Evolutionary conservation across 805 yeast species (phyloP).

Genomic region (Hanseniaspora vineae): DNA sequence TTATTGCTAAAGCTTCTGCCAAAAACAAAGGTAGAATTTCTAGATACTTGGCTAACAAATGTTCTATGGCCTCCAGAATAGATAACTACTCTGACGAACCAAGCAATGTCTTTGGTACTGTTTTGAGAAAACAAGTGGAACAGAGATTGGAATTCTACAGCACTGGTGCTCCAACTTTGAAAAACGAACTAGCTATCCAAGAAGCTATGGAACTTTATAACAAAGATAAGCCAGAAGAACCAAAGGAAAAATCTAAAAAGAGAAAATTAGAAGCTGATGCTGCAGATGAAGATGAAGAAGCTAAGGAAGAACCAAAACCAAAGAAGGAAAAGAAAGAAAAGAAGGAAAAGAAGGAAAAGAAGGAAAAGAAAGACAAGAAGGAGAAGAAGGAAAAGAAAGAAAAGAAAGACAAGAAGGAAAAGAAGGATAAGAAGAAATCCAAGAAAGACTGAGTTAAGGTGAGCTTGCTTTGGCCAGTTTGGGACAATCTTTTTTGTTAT

Average conservation of each 20-base stretch:
- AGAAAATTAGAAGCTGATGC: constrained; percentile 14
- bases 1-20: constrained; percentile 85
- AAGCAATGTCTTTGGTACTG: constrained; percentile 74
- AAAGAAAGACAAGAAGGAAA: constrained; percentile 35
- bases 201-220: constrained; percentile 66
- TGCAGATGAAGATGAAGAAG: constrained; percentile 17
- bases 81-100: constrained; percentile 96
- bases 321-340: constrained; percentile 23
- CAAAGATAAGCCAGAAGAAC: constrained; percentile 34
- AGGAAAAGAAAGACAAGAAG: constrained; percentile 35
- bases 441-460: constrained; percentile 34
- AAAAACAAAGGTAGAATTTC: constrained; percentile 99
- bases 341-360: constrained; percentile 28
- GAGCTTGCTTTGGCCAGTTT: neutral
- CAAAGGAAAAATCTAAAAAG: constrained; percentile 18
- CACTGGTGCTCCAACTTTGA: constrained; percentile 93
- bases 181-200: constrained; percentile 87
- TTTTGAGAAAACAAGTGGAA: constrained; percentile 93
- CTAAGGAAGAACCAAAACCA: constrained; percentile 23
- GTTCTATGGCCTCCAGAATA: constrained; percentile 97
- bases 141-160: constrained; percentile 93
- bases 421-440: constrained; percentile 35
- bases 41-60: constrained; percentile 95
- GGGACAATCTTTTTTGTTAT: neutral
- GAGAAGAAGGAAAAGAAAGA: constrained; percentile 37